Evolutionary conservation across 2,329 filamentous ascomycete species (phyloP).

Genomic region (Penicillium sp.): DNA sequence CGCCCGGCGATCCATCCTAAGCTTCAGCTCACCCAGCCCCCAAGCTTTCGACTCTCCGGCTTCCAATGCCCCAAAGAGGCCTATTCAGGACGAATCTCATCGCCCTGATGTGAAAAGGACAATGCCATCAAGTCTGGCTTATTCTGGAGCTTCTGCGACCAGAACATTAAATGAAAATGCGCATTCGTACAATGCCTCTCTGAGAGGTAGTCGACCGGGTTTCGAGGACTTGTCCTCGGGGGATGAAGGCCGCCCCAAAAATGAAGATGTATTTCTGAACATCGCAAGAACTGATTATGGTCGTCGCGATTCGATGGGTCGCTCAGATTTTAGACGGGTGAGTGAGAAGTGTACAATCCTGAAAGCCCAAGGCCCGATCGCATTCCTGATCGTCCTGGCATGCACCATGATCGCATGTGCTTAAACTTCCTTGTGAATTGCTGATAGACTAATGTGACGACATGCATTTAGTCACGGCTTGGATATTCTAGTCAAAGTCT

Average conservation of each 20-base stretch:
- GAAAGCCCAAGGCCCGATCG: neutral
- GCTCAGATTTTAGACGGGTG: constrained; percentile 40
- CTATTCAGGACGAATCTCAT: constrained; percentile 22
- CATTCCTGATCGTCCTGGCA: constrained; percentile 6
- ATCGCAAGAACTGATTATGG: constrained; percentile 43
- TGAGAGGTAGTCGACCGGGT: constrained; percentile 18
- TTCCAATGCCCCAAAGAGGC: constrained; percentile 31
- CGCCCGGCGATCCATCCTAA: constrained; percentile 30
- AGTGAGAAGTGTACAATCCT: constrained; percentile 19
- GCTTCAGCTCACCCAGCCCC: constrained; percentile 25
- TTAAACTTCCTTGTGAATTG: neutral
- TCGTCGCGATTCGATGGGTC: constrained; percentile 37
- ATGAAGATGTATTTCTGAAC: constrained; percentile 47
- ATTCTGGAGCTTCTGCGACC: constrained; percentile 23
- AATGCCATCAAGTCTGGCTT: constrained; percentile 35
- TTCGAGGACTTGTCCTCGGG: constrained; percentile 32
- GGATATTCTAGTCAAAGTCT: constrained; percentile 36
- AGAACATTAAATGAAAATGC: constrained; percentile 28
- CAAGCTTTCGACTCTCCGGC: constrained; percentile 17
- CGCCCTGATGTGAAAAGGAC: constrained; percentile 32
- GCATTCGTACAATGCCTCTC: constrained; percentile 22
- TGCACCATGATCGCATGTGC: neutral
- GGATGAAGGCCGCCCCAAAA: constrained; percentile 39
- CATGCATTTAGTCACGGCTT: constrained; percentile 34
- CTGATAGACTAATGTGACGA: constrained; percentile 20